Evolutionary conservation across 2,329 filamentous ascomycete genomes (phyloP), one percentile per base, ranked within the genome.

Genomic region (Fusarium sp.): DNA sequence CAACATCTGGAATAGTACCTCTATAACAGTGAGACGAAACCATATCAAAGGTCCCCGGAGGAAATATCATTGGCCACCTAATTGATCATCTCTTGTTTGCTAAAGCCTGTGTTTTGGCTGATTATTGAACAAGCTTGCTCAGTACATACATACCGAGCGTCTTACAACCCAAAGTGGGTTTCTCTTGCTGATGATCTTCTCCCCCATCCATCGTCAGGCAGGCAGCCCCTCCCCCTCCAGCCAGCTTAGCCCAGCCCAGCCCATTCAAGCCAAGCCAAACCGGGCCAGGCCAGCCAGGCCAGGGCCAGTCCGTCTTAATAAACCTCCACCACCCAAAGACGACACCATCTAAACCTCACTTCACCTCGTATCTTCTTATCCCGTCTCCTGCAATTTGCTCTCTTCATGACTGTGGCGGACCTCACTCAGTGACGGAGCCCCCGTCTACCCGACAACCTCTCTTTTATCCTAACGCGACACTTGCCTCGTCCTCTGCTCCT

Each of bases 401-500:
- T 61, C 56, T 51, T 65, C 61, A 70, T 70, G 68, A 71, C 64
- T 70, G 67, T 49, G 55, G 68, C 61, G 58, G 53, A 65, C 55
- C 44, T 65, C 63, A 45, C 59, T 63, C 62, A 67, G 56, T 70
- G 67, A 70, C 68, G 68, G 68, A 67, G 39, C 60, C 57, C 58
- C 68, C 65, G 64, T 67, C 64, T 61, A 53, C 45, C 57, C 49
- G 48, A 58, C 48, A 56, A 48, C 32, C 41, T 56, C 46, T 56
- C 41, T 41, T 34, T 56, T 43, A 51, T 35, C 42, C 44, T 49
- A 38, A 34, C 48, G 48, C 62, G 53, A 64, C 53, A 51, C 54
- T 50, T 50, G 43, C 38, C 35, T 46, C 28, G 13, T 58, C 53
- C 32, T 42, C 28, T 34, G 13, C 29, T 35, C 40, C 40, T 13